Evolutionary conservation across 2,329 filamentous ascomycete species (phyloP).

Genomic region (Cercospora zeae-maydis): DNA sequence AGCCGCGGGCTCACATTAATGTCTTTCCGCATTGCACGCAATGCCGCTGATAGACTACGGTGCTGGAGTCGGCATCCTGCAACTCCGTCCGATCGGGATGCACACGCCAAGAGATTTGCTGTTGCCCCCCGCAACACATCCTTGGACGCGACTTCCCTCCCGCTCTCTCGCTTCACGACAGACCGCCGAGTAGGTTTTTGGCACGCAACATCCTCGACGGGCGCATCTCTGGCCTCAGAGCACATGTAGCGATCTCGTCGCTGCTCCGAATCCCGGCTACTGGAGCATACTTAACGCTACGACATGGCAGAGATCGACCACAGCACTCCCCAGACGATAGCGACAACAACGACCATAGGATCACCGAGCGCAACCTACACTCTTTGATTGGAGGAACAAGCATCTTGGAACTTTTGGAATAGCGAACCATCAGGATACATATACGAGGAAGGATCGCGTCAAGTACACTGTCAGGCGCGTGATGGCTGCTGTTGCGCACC

Average conservation of each 20-base stretch:
- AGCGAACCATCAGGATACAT: constrained; percentile 23
- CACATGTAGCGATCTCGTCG: constrained; percentile 33
- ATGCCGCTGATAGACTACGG: too few species aligned
- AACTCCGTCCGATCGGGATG: background rate
- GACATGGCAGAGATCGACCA: constrained; percentile 29
- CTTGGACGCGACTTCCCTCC: constrained; percentile 8
- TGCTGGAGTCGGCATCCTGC: too few species aligned
- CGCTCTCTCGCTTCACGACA: background rate
- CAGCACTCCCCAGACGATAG: constrained; percentile 20
- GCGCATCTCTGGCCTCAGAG: constrained; percentile 8
- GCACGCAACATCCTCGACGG: constrained; percentile 12
- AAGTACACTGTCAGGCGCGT: constrained; percentile 29
- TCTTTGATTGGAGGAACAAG: constrained; percentile 18
- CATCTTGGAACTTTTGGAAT: constrained; percentile 22
- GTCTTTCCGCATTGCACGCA: too few species aligned
- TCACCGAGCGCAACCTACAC: constrained; percentile 16
- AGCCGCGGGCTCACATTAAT: too few species aligned
- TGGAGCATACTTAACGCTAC: constrained; percentile 32
- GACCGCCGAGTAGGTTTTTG: constrained; percentile 1
- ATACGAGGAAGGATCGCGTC: constrained; percentile 20
- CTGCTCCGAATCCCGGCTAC: constrained; percentile 22
- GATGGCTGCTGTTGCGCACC: constrained; percentile 37
- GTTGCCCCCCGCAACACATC: constrained; percentile 3
- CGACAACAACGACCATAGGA: constrained; percentile 22
- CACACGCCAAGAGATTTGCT: background rate